Evolutionary conservation across 192 early-diverging fungal genomes (phyloP), one percentile per base, ranked within the genome.

Genomic region (Gonapodya prolifera): DNA sequence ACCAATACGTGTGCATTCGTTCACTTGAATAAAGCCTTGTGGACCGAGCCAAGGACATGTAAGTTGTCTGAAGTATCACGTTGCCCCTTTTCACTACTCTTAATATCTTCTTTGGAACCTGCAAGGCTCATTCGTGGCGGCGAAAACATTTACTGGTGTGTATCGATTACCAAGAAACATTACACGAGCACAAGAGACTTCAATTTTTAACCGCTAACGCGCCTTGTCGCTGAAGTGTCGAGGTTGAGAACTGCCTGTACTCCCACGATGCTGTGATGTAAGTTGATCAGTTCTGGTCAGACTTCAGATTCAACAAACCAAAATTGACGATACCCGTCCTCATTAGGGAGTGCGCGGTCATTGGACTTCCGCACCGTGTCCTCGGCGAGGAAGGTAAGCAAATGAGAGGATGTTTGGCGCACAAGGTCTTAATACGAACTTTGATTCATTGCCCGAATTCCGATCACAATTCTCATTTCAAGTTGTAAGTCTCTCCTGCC

Each of bases 1-100:
- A n/a, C n/a, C n/a, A n/a, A n/a, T n/a, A n/a, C n/a, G n/a, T n/a
- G n/a, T n/a, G n/a, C n/a, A n/a, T n/a, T n/a, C n/a, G n/a, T n/a
- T n/a, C n/a, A n/a, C n/a, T n/a, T n/a, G n/a, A n/a, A n/a, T n/a
- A n/a, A n/a, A n/a, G 45, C 33, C 78, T 83, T 74, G 32, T 80
- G 16, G 79, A 80, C 70, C 78, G 79, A 17, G 77, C 79, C 2
- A 80, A 80, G 70, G 79, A 80, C 70, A 79, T 80, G 80, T 18
- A 8, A 73, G 28, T 8, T 32, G 71, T 30, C 29, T 73, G 18
- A 29, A 61, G 45, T 8, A 18, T 73, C 18, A 29, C 32, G 16
- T 18, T 32, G 31, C 71, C 13, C 8, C 2, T 30, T 73, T 30
- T 29, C 8, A 30, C 2, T 16, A 8, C 31, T 32, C 71, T 73